phyloP scores from a whole-genome alignment of 116 monocot species.

The Thalassia testudinum region DNA sequence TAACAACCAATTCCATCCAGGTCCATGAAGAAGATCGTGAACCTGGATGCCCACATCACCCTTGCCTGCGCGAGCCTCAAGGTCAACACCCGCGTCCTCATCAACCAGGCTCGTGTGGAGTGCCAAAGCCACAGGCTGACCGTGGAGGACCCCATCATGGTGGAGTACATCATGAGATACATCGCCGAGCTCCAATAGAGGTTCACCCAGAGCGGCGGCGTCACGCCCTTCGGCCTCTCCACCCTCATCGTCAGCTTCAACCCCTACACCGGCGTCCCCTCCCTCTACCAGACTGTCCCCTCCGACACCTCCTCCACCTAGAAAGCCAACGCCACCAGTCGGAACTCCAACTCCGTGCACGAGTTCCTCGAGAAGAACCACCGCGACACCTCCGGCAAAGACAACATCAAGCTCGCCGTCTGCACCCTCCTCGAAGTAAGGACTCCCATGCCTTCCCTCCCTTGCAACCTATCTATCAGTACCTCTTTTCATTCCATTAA shows the following conservation, averaged over 20 bases:
- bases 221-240: slow-evolving; percentile 82
- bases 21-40: slow-evolving; percentile 64
- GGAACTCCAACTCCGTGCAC: too few relatives aligned
- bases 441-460: too few relatives aligned
- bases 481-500: too few relatives aligned
- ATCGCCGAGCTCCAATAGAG: slow-evolving; percentile 90
- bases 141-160: slow-evolving; percentile 72
- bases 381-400: too few relatives aligned
- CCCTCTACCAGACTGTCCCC: slow-evolving; percentile 97
- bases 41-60: slow-evolving; percentile 75
- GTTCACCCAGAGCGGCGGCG: slow-evolving; percentile 89
- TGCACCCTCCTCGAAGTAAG: too few relatives aligned
- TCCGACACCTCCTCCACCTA: too few relatives aligned
- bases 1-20: too few relatives aligned
- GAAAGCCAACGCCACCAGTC: too few relatives aligned
- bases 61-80: slow-evolving; percentile 84
- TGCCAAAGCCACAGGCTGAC: slow-evolving; percentile 90
- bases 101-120: slow-evolving; percentile 78
- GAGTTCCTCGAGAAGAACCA: too few relatives aligned
- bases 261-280: slow-evolving; percentile 28
- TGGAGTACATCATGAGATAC: slow-evolving; percentile 86
- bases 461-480: too few relatives aligned
- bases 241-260: too few relatives aligned
- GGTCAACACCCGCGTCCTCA: slow-evolving; percentile 74
- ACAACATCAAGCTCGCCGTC: too few relatives aligned